These are phyloP conservation scores for Triangularia verruculosa DNA, from an alignment of 2,329 filamentous ascomycete genomes.

Conservation along the genomic window DNA sequence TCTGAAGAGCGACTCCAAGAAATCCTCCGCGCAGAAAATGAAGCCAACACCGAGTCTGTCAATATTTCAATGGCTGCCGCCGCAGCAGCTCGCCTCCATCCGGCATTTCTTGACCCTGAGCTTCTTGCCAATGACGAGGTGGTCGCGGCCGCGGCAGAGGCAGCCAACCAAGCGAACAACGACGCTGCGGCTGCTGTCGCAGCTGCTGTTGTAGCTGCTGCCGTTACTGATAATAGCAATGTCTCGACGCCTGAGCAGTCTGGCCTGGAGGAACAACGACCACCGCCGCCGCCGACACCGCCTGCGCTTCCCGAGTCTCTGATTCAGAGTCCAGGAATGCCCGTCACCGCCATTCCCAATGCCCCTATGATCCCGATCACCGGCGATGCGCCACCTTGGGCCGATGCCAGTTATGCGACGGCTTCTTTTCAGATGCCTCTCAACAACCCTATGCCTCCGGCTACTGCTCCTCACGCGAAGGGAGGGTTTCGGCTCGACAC, in stretches of 20 bases:
- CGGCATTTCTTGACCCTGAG: slow-evolving; percentile 52
- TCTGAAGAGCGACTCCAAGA: slow-evolving; percentile 52
- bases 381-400: slow-evolving; percentile 45
- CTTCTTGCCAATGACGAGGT: slow-evolving; percentile 30
- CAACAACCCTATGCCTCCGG: slow-evolving; percentile 19
- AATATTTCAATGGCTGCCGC: slow-evolving; percentile 56
- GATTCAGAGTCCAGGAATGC: slow-evolving; percentile 18
- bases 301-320: slow-evolving; percentile 20
- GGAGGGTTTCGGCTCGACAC: slow-evolving; percentile 56
- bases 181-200: slow-evolving; percentile 16
- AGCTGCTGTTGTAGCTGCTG: slow-evolving; percentile 16
- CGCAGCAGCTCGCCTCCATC: slow-evolving; percentile 53
- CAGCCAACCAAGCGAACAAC: slow-evolving; percentile 9
- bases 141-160: slow-evolving; percentile 25
- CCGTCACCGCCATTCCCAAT: slow-evolving; percentile 1
- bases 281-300: background rate
- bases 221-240: slow-evolving; percentile 9
- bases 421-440: slow-evolving; percentile 31
- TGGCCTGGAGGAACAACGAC: slow-evolving; percentile 13
- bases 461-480: slow-evolving; percentile 33
- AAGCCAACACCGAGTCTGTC: slow-evolving; percentile 42
- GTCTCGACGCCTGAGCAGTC: slow-evolving; percentile 22
- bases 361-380: slow-evolving; percentile 16
- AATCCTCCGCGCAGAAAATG: slow-evolving; percentile 36
- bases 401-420: slow-evolving; percentile 50